Base-by-base conservation (phyloP, 2,329 filamentous ascomycete species). In the Stemphylium vesicarium region DNA sequence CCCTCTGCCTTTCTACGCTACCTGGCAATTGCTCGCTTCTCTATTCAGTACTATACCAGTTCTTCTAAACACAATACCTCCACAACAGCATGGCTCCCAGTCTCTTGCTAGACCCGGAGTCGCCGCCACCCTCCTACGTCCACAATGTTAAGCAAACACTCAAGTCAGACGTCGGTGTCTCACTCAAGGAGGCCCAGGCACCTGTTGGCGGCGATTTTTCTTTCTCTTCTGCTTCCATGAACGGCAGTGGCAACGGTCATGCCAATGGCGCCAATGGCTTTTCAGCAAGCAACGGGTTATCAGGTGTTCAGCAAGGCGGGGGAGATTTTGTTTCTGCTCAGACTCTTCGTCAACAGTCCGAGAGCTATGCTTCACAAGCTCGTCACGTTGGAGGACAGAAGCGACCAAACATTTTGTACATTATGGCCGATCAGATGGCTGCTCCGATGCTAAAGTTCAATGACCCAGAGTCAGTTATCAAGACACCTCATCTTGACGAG, bases 391-490 rank as follows among this genome's bases (percentile, higher is more conserved):
- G 61, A 29, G 57, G 54, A 18, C 36, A 60, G 6, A 72, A 65
- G 44, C 83, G 83, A 73, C 89, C 89, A 57, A 93, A 93, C 77
- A 90, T 94, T 64, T 82, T 93, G 41, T 96, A 95, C 81, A 96
- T 97, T 79, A 96, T 97, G 92, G 93, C 93, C 50, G 93, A 97
- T 78, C 93, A 97, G 80, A 86, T 97, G 75, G 90, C 93, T 15
- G 93, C 93, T 24, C 93, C 93, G 15, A 84, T 93, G 65, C 85
- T 97, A 65, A 94, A 92, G 80, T 94, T 96, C 81, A 92, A 97
- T 81, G 93, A 97, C 76, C 84, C 88, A 40, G 82, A 89, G 47
- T 96, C 92, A 1, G 89, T 91, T 73, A 96, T 97, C 82, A 91
- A 92, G 78, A 97, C 93, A 1, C 93, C 93, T 42, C 88, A 97